phyloP scores from a whole-genome alignment of 192 early-diverging fungal species.

The Mortierella hygrophila region DNA sequence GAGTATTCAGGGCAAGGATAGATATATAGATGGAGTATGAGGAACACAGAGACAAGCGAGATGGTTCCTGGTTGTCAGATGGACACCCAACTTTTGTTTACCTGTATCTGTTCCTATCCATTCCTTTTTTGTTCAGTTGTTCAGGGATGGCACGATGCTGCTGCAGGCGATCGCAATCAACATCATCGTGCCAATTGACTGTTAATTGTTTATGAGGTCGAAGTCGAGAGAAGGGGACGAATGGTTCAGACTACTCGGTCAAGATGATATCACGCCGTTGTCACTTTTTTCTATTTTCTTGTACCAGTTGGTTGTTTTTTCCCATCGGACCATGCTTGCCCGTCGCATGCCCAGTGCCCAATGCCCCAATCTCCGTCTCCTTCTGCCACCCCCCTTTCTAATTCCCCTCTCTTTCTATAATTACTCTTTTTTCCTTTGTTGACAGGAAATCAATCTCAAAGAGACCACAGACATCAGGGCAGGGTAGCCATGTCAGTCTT shows the following conservation, averaged over 20 bases:
- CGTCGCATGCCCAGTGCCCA: no score
- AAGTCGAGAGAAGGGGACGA: neutral
- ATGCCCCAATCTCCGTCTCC: no score
- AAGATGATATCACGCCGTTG: neutral
- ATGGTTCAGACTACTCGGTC: neutral
- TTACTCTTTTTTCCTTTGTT: neutral
- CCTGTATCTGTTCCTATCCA: neutral
- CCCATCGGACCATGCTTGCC: neutral
- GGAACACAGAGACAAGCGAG: no score
- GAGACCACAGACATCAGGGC: slow-evolving; percentile 35
- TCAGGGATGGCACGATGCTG: neutral
- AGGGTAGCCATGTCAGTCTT: slow-evolving; percentile 39
- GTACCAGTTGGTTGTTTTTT: neutral
- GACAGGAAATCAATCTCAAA: slow-evolving; percentile 34
- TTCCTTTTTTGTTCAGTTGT: neutral
- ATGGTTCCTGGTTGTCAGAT: neutral
- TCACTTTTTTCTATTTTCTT: neutral
- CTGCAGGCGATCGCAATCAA: slow-evolving; percentile 7
- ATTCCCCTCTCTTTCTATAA: slow-evolving; percentile 4
- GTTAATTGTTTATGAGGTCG: neutral
- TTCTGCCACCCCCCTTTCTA: neutral
- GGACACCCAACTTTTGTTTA: neutral
- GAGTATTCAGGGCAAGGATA: neutral
- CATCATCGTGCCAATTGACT: neutral
- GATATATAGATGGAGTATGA: neutral